phyloP scores from a whole-genome alignment of 2,329 filamentous ascomycete species.

The Didymella arachidicola region DNA sequence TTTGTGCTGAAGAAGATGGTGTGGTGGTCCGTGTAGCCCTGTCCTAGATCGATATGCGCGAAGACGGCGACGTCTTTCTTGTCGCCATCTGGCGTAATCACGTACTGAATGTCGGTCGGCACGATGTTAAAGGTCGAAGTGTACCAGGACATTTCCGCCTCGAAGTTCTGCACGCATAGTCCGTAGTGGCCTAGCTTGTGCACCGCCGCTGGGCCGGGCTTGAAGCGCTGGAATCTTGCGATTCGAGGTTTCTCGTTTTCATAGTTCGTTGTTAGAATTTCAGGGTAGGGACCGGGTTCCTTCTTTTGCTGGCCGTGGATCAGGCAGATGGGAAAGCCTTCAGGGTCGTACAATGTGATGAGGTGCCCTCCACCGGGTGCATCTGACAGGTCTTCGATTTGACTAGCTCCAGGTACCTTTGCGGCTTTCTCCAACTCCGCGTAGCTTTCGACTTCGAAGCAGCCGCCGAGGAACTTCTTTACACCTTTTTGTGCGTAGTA shows the following conservation, averaged over 20 bases:
- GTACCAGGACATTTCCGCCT: constrained; percentile 54
- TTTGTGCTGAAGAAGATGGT: constrained; percentile 60
- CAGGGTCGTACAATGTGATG: constrained; percentile 57
- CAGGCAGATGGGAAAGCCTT: constrained; percentile 66
- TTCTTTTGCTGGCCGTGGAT: constrained; percentile 61
- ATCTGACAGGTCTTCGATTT: constrained; percentile 59
- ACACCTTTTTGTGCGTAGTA: constrained; percentile 62
- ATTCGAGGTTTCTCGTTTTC: constrained; percentile 54
- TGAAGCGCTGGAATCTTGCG: constrained; percentile 62
- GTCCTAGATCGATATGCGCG: constrained; percentile 62
- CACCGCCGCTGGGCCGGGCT: constrained; percentile 58
- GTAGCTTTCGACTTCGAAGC: constrained; percentile 65
- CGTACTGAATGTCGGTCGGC: constrained; percentile 56
- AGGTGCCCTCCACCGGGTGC: constrained; percentile 63
- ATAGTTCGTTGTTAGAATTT: constrained; percentile 57
- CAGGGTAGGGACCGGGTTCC: constrained; percentile 57
- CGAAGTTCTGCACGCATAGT: constrained; percentile 51
- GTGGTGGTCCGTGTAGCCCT: constrained; percentile 63
- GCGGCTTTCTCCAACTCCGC: constrained; percentile 62
- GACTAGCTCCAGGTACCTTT: constrained; percentile 57
- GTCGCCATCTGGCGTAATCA: constrained; percentile 25
- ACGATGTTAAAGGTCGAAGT: constrained; percentile 57
- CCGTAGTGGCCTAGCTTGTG: constrained; percentile 62
- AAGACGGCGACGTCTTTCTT: constrained; percentile 58
- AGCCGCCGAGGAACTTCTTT: constrained; percentile 64